Conservation (phyloP, 148 eudicot genomes). For the Camellia granthamiana region DNA sequence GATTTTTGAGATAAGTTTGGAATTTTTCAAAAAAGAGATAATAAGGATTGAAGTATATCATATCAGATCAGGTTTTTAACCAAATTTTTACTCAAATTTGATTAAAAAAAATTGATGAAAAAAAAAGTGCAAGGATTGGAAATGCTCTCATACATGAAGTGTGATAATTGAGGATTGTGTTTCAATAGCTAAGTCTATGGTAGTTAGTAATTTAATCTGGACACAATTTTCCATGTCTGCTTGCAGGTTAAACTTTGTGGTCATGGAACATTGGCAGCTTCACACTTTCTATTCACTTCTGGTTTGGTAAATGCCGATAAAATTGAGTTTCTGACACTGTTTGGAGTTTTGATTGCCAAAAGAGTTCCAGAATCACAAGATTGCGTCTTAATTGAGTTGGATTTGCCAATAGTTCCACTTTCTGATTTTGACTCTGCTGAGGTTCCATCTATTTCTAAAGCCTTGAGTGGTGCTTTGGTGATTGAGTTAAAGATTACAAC, state of each 20-base stretch:
- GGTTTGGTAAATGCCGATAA: constrained; percentile 45
- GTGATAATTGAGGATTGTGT: neutral
- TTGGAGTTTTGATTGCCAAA: constrained; percentile 71
- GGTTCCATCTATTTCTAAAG: constrained; percentile 37
- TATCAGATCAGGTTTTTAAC: no score
- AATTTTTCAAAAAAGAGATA: no score
- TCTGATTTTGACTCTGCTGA: constrained; percentile 38
- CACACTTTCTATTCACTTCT: constrained; percentile 67
- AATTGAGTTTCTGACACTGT: constrained; percentile 66
- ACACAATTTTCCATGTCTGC: neutral
- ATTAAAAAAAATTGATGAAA: no score
- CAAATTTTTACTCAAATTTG: no score
- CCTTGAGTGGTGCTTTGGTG: constrained; percentile 38
- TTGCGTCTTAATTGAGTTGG: constrained; percentile 53
- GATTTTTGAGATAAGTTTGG: no score
- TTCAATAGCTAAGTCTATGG: neutral
- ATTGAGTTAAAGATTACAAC: constrained; percentile 54
- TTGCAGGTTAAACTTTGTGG: constrained; percentile 78
- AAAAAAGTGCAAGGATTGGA: no score
- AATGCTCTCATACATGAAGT: neutral
- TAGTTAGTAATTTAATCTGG: neutral
- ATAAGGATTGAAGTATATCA: no score
- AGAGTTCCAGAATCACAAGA: constrained; percentile 34
- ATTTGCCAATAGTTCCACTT: constrained; percentile 51
- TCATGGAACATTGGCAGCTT: constrained; percentile 87